Evolutionary conservation across 179 eudicot genomes (phyloP).

Genomic region (Heliamphora pulchella): DNA sequence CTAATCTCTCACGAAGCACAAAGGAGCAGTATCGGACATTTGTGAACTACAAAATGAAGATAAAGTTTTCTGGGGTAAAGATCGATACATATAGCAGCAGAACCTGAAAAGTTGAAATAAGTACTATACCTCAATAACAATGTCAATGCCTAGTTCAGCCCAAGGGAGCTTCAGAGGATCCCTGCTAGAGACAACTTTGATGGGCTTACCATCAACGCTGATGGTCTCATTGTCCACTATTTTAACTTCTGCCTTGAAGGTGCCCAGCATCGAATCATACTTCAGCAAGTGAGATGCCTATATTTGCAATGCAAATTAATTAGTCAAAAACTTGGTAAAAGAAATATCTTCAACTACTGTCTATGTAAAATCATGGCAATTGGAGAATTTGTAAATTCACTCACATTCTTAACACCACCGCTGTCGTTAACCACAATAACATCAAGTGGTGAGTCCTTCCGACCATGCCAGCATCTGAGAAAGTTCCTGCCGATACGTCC

Average conservation of each 20-base stretch:
- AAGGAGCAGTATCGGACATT: neutral
- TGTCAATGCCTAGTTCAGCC: slow-evolving; percentile 97
- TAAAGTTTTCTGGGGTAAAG: neutral
- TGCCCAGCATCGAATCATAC: slow-evolving; percentile 87
- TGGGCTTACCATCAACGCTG: slow-evolving; percentile 83
- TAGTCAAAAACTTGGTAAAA: neutral
- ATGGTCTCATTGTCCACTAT: slow-evolving; percentile 81
- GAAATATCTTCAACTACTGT: neutral
- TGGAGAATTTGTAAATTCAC: slow-evolving; percentile 16
- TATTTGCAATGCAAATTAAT: neutral
- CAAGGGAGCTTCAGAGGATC: slow-evolving; percentile 96
- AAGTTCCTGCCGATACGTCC: slow-evolving; percentile 98
- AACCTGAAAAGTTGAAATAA: neutral
- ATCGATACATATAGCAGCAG: neutral
- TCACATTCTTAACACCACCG: slow-evolving; percentile 94
- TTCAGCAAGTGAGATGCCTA: slow-evolving; percentile 98
- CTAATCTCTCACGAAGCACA: neutral
- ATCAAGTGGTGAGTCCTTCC: slow-evolving; percentile 89
- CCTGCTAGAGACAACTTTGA: slow-evolving; percentile 91
- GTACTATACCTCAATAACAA: slow-evolving; percentile 70
- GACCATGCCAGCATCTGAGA: slow-evolving; percentile 97
- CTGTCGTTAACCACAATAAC: slow-evolving; percentile 93
- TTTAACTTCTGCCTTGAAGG: slow-evolving; percentile 91
- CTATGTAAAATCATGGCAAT: neutral
- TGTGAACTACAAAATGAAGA: neutral